phyloP scores from a whole-genome alignment of 2,329 filamentous ascomycete species.

The Exserohilum turcica region DNA sequence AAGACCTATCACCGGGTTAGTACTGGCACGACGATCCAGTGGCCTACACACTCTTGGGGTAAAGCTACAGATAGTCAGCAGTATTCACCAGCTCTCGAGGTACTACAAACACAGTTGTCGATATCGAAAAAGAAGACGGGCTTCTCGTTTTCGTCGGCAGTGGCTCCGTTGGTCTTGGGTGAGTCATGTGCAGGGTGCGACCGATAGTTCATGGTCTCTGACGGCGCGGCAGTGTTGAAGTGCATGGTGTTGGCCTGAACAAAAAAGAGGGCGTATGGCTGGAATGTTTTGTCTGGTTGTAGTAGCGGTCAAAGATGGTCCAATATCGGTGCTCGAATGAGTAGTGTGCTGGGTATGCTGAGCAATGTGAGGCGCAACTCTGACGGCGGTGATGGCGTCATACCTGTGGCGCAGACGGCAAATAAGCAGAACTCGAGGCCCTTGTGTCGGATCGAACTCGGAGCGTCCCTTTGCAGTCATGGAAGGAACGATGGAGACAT shows the following conservation, averaged over 20 bases:
- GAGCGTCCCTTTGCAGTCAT: slow-evolving; percentile 10
- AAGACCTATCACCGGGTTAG: slow-evolving; percentile 59
- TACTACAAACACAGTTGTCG: slow-evolving; percentile 79
- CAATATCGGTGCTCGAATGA: background rate
- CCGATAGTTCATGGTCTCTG: slow-evolving; percentile 10
- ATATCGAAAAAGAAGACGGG: slow-evolving; percentile 84
- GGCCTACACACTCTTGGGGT: slow-evolving; percentile 72
- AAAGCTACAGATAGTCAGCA: slow-evolving; percentile 61
- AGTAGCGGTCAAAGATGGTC: background rate
- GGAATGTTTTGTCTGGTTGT: background rate
- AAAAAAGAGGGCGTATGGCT: background rate
- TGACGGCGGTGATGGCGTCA: background rate
- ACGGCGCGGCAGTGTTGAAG: slow-evolving; percentile 13
- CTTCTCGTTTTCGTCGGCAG: slow-evolving; percentile 45
- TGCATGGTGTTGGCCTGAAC: background rate
- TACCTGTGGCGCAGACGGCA: background rate
- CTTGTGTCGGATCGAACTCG: background rate
- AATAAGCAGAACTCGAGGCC: background rate
- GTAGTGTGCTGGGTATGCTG: background rate
- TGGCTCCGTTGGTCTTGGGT: slow-evolving; percentile 9
- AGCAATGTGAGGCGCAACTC: background rate
- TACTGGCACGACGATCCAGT: background rate
- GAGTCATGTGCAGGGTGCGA: slow-evolving; percentile 9
- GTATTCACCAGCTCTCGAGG: background rate
- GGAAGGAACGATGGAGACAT: slow-evolving; percentile 17